phyloP scores from a whole-genome alignment of 805 yeast genomes.

The Candida fluviatilis region DNA sequence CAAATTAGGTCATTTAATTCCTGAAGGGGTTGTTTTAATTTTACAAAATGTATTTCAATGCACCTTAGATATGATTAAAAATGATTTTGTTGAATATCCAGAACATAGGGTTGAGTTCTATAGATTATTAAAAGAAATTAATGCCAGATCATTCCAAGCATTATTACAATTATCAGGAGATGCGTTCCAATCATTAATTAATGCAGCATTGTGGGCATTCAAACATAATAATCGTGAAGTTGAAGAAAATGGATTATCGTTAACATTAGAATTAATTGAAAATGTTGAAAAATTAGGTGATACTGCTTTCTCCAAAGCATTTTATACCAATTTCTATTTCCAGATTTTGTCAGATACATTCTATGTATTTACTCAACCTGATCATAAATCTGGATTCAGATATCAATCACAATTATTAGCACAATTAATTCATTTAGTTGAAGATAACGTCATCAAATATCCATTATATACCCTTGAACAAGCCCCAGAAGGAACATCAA shows the following conservation, averaged over 20 bases:
- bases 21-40: slow-evolving; percentile 83
- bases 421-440: slow-evolving; percentile 77
- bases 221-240: slow-evolving; percentile 97
- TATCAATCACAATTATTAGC: slow-evolving; percentile 82
- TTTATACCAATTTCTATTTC: slow-evolving; percentile 84
- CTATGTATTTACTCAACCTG: slow-evolving; percentile 91
- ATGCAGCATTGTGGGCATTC: slow-evolving; percentile 97
- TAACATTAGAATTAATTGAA: slow-evolving; percentile 76
- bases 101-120: slow-evolving; percentile 97
- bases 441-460: slow-evolving; percentile 64
- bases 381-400: slow-evolving; percentile 94
- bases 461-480: slow-evolving; percentile 80
- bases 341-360: slow-evolving; percentile 89
- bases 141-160: slow-evolving; percentile 80
- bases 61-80: slow-evolving; percentile 92
- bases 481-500: slow-evolving; percentile 82
- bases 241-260: slow-evolving; percentile 83
- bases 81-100: slow-evolving; percentile 94
- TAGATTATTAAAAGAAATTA: slow-evolving; percentile 81
- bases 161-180: slow-evolving; percentile 84
- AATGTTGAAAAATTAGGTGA: slow-evolving; percentile 78
- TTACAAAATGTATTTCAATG: slow-evolving; percentile 90
- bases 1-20: slow-evolving; percentile 82
- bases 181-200: slow-evolving; percentile 85
- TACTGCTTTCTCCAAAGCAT: slow-evolving; percentile 73